Base-by-base conservation (phyloP, 1,284 basidiomycete species). In the Cryptococcus sp. region DNA sequence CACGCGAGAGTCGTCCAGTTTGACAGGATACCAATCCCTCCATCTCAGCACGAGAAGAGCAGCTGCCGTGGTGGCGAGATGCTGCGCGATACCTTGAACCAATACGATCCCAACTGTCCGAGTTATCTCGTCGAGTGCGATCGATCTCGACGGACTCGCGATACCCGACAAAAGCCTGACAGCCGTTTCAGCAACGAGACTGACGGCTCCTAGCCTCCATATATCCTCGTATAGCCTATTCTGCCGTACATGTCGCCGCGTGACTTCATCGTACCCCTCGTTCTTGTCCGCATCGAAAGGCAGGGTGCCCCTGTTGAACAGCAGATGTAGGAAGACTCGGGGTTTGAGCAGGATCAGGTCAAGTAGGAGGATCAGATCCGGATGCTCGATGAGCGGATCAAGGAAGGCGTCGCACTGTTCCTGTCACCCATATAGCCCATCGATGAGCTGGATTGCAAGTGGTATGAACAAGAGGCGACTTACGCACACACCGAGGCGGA, bases 371-470 rank as follows among this genome's bases (percentile, higher is more conserved):
- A 87, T 87, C 52, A 93, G 80, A 0, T 83, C 80, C 64, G 93
- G 91, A 64, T 93, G 88, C 72, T 95, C 91, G 60, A 95, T 90
- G 65, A 94, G 91, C 58, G 90, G 90, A 75, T 96, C 93, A 0
- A 88, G 88, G 71, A 94, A 91, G 13, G 80, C 79, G 54, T 83
- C 82, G 72, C 91, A 93, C 60, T 80, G 78, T 7, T 78, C 69
- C 87, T 89, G 47, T 31, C 11, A 35, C 23, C 13, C 59, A 51
- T 41, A 35, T 49, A 52, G 47, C 27, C 62, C 50, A 11, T n/a
- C 19, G 11, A 25, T 23, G 31, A 27, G 31, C 23, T 50, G 31
- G 38, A n/a, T 22, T 45, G 31, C 31, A 53, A 23, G 47, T 51
- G 31, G 39, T 22, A 50, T 54, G 40, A 17, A 13, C 38, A 22